A percentile compares a stretch with the other conserved stretches of the same genome.
These are phyloP conservation scores for Eleusine indica DNA, from an alignment of 176 grass and related monocot species.

Conservation along the genomic window DNA sequence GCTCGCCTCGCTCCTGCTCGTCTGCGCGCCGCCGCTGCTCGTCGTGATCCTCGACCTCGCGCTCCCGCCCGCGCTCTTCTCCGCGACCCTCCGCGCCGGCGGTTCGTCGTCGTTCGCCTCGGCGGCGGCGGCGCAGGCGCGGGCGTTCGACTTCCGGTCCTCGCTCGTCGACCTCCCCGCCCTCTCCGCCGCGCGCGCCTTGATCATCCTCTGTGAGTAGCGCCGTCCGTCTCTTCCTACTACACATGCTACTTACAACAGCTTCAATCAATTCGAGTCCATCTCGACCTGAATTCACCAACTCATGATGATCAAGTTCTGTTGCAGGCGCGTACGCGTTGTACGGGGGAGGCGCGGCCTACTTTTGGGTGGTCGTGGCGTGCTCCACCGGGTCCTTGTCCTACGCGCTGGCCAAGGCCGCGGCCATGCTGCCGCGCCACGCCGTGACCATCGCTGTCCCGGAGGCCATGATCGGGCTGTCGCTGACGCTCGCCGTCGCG, in stretches of 20 bases:
- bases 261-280: neutral
- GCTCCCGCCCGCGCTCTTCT: slow-evolving; percentile 63
- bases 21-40: slow-evolving; percentile 83
- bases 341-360: slow-evolving; percentile 61
- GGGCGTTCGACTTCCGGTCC: slow-evolving; percentile 65
- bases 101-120: neutral
- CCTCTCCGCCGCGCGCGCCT: slow-evolving; percentile 66
- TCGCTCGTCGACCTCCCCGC: slow-evolving; percentile 77
- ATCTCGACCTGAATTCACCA: neutral
- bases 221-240: neutral
- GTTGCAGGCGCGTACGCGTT: slow-evolving; percentile 60
- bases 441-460: slow-evolving; percentile 18
- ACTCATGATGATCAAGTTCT: neutral
- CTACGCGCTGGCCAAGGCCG: slow-evolving; percentile 70
- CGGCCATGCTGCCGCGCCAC: slow-evolving; percentile 30
- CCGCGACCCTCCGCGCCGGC: slow-evolving; percentile 2
- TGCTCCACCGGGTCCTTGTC: slow-evolving; percentile 50
- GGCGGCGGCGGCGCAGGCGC: slow-evolving; percentile 34
- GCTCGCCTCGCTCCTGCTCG: slow-evolving; percentile 81
- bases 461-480: slow-evolving; percentile 65
- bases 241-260: neutral
- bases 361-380: slow-evolving; percentile 56
- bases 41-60: slow-evolving; percentile 82
- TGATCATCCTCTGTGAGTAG: slow-evolving; percentile 74
- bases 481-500: slow-evolving; percentile 71